Base-by-base conservation (phyloP, 2,329 filamentous ascomycete species). In the Pseudofabraea citricarpa region DNA sequence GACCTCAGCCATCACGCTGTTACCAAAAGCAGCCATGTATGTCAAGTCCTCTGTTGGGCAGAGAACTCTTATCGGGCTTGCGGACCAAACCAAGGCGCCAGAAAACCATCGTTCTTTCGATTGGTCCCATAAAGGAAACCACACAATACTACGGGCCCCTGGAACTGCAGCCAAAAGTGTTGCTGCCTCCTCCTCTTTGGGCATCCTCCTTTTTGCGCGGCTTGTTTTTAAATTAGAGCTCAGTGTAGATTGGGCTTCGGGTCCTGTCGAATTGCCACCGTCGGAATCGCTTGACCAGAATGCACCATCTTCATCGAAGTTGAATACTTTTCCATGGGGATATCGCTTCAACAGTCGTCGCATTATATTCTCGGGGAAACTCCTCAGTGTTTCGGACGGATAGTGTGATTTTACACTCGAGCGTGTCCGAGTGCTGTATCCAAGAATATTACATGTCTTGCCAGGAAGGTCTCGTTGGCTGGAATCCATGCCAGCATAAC, bases 1-100 rank as follows among this genome's bases (percentile, higher is more conserved):
- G 1, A 82, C 63, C 41, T 83, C 77, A 0, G 74, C 69, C 66
- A 79, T 79, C 13, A 77, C 73, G 1, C 72, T 70, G 41, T 73
- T 71, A 0, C 70, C 70, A 47, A 80, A 79, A 0, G 71, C 72
- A 4, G 63, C 60, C 5, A 79, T 61, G 23, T 73, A 75, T 10
- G 65, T 71, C 2, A 81, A 62, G 26, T 79, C 77, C 5, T 69
- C 66, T 20, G 70, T 61, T 1, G 63, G 50, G 0, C 67, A 68
- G 24, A 79, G 71, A 2, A 66, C 58, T 2, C 71, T 67, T 0
- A 64, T 67, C 1, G 64, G 61, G 3, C 54, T 61, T 3, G 58
- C 63, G 0, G 74, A 75, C 62, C 74, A 77, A 4, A 70, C 58
- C 32, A 79, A 72, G 5, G 68, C 68, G 1, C 68, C 72, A 0